Conservation (phyloP, 2,329 filamentous ascomycete genomes). For the Penicillium sp. region DNA sequence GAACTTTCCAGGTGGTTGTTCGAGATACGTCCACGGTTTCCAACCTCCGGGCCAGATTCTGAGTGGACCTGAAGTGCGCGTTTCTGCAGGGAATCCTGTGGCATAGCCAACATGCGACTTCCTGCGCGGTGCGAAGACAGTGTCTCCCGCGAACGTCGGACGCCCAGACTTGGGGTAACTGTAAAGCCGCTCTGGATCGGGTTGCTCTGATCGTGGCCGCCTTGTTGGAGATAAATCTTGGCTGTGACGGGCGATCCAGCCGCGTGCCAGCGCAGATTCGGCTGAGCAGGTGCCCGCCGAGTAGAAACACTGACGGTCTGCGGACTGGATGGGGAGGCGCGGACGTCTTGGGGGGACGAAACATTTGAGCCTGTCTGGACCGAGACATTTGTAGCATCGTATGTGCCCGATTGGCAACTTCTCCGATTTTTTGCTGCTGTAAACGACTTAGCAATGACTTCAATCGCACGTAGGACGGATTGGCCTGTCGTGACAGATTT, state of each 20-base stretch:
- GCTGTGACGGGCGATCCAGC: not conserved
- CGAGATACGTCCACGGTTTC: not conserved
- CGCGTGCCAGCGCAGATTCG: conserved; percentile 7
- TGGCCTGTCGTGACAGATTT: not conserved
- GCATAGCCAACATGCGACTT: not conserved
- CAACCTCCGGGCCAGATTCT: not conserved
- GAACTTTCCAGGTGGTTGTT: not conserved
- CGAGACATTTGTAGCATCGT: not conserved
- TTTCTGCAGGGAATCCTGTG: not conserved
- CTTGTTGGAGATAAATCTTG: not conserved
- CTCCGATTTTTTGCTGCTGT: not conserved
- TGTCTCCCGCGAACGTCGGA: conserved; percentile 1
- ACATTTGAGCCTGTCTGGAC: not conserved
- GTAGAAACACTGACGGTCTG: not conserved
- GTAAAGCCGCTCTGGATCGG: not conserved
- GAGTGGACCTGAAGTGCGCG: not conserved
- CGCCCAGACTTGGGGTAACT: not conserved
- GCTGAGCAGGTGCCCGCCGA: not conserved
- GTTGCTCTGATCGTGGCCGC: not conserved
- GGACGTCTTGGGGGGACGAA: not conserved
- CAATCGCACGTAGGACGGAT: not conserved
- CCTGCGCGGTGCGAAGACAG: not conserved
- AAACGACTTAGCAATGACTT: not conserved
- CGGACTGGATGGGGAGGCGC: not conserved
- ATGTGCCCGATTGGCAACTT: not conserved